Conservation (phyloP, 2,329 filamentous ascomycete species). For the Colletotrichum coccodes region DNA sequence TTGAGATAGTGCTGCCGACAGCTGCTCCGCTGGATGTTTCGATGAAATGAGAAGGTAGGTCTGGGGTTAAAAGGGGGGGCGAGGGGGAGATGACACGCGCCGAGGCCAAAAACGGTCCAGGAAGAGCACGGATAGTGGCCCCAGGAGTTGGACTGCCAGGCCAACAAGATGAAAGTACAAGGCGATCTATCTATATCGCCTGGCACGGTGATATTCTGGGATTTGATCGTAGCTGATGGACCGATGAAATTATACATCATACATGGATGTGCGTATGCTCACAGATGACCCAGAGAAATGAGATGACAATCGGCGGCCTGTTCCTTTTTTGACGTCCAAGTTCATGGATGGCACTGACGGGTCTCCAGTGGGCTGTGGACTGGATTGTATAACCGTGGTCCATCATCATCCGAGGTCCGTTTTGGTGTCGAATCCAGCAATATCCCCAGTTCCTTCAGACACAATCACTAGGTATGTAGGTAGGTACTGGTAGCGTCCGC, state of each 20-base stretch:
- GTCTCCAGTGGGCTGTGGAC: background rate
- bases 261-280: conserved; percentile 11
- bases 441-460: too few relatives aligned
- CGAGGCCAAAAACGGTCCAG: conserved; percentile 10
- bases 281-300: conserved; percentile 11
- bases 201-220: background rate
- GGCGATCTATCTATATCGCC: conserved; percentile 13
- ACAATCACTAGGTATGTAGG: too few relatives aligned
- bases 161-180: conserved; percentile 16
- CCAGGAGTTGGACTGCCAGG: background rate
- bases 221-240: background rate
- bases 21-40: background rate
- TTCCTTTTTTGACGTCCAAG: background rate
- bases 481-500: conserved; percentile 12
- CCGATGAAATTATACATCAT: conserved; percentile 13
- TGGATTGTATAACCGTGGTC: background rate
- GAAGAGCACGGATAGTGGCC: conserved; percentile 3
- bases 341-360: conserved; percentile 9
- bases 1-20: background rate
- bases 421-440: background rate
- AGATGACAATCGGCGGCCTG: conserved; percentile 27
- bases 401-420: conserved; percentile 9
- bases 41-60: conserved; percentile 12
- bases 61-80: background rate
- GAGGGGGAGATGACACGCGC: conserved; percentile 2